Base-by-base conservation (phyloP, 768 basidiomycete genomes). In the Leucosporidium yakuticum region DNA sequence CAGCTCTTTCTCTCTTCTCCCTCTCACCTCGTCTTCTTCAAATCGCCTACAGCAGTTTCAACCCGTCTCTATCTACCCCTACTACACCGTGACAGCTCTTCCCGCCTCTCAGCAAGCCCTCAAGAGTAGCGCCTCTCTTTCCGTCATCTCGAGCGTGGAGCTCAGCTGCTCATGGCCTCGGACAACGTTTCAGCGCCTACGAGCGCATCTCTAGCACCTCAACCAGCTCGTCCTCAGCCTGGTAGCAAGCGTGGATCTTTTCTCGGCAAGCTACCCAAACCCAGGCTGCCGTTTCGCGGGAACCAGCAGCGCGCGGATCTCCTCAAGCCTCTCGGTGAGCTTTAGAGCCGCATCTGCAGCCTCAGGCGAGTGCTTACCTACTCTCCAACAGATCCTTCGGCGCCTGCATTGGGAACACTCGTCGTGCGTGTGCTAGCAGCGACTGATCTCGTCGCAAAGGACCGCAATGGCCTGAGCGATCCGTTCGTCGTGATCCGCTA, bases 401-500 rank as follows among this genome's bases (percentile, higher is more conserved):
- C n/a, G 11, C 59, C 59, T 6, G 39, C 59, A 7, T 44, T 60
- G 25, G 59, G 44, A 12, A 60, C 59, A 4, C 59, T 74, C 49
- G 69, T 70, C 48, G 61, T 76, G 2, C 58, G 62, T 3, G 71
- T 76, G 15, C 64, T 59, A 6, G 73, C 69, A 1, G 75, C 69
- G 19, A 39, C 71, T 19, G 59, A 73, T 48, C 71, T 76, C 36
- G 63, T 67, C 27, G 69, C 70, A 12, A 74, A 73, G 61, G 76
- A 76, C 67, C 61, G 67, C 15, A 76, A 76, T 39, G 76, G 76
- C n/a, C 56, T 69, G 29, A 71, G 69, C 48, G 76, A 76, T 39
- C 73, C 73, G 44, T 74, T 73, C 62, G 27, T 68, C 31, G 68
- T 70, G n/a, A 47, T 70, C 7, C 60, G 68, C 32, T 73, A 63